A percentile compares a stretch with the other conserved stretches of the same genome.
Conservation (phyloP, 345 rosid species). For the Acer negundo region DNA sequence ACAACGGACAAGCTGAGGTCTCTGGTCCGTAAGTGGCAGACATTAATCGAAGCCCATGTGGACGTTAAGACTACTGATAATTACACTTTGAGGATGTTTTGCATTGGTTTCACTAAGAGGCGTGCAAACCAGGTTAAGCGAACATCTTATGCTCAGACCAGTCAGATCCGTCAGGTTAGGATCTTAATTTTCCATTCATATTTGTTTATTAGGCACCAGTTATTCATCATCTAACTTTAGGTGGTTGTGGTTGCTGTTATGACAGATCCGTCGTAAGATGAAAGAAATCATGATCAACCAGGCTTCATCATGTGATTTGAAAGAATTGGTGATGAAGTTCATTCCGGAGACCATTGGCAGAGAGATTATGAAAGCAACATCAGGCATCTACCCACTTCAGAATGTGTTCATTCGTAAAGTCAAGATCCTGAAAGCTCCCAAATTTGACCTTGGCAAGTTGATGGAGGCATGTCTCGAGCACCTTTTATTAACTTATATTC, state of each 20-base stretch:
- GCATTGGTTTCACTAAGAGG: slow-evolving; percentile 92
- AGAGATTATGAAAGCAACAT: slow-evolving; percentile 87
- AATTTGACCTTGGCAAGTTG: slow-evolving; percentile 92
- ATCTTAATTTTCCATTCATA: too few species aligned
- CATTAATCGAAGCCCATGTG: slow-evolving; percentile 83
- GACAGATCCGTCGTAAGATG: slow-evolving; percentile 91
- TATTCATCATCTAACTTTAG: too few species aligned
- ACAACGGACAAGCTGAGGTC: slow-evolving; percentile 96
- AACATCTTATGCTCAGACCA: slow-evolving; percentile 91
- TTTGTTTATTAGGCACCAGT: too few species aligned
- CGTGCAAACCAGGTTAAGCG: slow-evolving; percentile 91
- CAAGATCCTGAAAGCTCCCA: slow-evolving; percentile 91
- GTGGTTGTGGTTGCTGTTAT: not conserved
- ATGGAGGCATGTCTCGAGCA: slow-evolving; percentile 60
- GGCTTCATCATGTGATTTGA: slow-evolving; percentile 81
- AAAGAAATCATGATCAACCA: slow-evolving; percentile 79
- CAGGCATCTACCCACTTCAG: slow-evolving; percentile 78
- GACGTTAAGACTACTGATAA: slow-evolving; percentile 94
- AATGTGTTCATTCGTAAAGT: slow-evolving; percentile 90
- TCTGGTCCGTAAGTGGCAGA: slow-evolving; percentile 92
- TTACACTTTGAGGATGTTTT: slow-evolving; percentile 84
- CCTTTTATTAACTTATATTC: too few species aligned
- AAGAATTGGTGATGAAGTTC: slow-evolving; percentile 75
- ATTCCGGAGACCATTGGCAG: slow-evolving; percentile 83
- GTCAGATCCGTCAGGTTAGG: slow-evolving; percentile 80